phyloP scores from a whole-genome alignment of 768 basidiomycete species.

The Tubosaeta sp. region DNA sequence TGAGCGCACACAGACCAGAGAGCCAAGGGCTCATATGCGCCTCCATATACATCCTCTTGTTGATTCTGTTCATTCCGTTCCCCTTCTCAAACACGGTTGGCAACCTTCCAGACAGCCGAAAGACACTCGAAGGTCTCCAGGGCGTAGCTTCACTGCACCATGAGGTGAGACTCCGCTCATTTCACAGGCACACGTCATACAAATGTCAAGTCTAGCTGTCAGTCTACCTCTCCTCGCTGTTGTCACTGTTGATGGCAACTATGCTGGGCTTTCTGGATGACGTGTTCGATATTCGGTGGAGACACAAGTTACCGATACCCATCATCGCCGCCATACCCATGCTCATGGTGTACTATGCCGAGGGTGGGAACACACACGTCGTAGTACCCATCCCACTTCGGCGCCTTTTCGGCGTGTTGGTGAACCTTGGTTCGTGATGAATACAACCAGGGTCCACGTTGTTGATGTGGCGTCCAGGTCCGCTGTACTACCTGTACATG shows the following conservation, averaged over 20 bases:
- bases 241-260: slow-evolving; percentile 91
- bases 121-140: slow-evolving; percentile 42
- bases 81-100: slow-evolving; percentile 77
- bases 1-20: slow-evolving; percentile 69
- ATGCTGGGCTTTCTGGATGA: slow-evolving; percentile 96
- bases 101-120: slow-evolving; percentile 39
- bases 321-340: slow-evolving; percentile 94
- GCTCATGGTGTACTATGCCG: slow-evolving; percentile 94
- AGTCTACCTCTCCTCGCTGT: slow-evolving; percentile 86
- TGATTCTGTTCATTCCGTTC: slow-evolving; percentile 94
- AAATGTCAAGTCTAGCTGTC: slow-evolving; percentile 53
- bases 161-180: slow-evolving; percentile 47
- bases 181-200: background rate
- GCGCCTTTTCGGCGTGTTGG: slow-evolving; percentile 63
- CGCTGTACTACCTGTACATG: slow-evolving; percentile 96
- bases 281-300: slow-evolving; percentile 97
- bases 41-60: slow-evolving; percentile 76
- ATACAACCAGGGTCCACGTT: background rate
- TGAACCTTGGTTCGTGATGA: slow-evolving; percentile 79
- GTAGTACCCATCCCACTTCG: slow-evolving; percentile 87
- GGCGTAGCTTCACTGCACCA: slow-evolving; percentile 63
- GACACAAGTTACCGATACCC: slow-evolving; percentile 96
- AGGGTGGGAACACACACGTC: slow-evolving; percentile 88
- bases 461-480: slow-evolving; percentile 50
- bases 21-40: slow-evolving; percentile 91